Conservation (phyloP, 345 rosid genomes). For the Lagerstroemia speciosa region DNA sequence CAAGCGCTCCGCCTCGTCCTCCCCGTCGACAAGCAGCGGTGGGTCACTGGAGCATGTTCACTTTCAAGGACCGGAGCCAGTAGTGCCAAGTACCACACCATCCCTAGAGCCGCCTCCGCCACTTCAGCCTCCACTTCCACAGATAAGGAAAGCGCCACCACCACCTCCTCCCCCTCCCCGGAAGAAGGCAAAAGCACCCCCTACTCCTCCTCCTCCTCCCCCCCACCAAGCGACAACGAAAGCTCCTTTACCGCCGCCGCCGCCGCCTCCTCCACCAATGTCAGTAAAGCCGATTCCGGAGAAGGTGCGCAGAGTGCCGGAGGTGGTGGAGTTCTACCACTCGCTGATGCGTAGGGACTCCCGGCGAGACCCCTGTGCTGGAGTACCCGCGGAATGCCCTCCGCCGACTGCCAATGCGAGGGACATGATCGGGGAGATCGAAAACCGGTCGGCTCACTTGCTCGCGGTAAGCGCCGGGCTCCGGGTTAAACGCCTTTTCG, state of each 20-base stretch:
- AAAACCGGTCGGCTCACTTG: slow-evolving; percentile 85
- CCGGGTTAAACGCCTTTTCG: not conserved
- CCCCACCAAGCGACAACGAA: not conserved
- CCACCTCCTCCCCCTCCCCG: slow-evolving; percentile 10
- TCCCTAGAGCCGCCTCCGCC: slow-evolving; percentile 17
- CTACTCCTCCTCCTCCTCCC: slow-evolving; percentile 18
- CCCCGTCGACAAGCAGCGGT: slow-evolving; percentile 10
- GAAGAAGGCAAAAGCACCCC: slow-evolving; percentile 37
- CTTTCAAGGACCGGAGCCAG: slow-evolving; percentile 20
- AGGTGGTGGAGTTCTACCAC: slow-evolving; percentile 96
- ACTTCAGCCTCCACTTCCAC: slow-evolving; percentile 3
- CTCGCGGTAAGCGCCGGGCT: slow-evolving; percentile 53
- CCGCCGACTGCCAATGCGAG: slow-evolving; percentile 55
- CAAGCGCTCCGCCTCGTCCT: slow-evolving; percentile 31
- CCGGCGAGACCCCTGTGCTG: slow-evolving; percentile 52
- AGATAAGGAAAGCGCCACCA: slow-evolving; percentile 4
- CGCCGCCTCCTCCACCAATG: slow-evolving; percentile 68
- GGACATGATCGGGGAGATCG: slow-evolving; percentile 98
- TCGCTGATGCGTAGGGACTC: slow-evolving; percentile 89
- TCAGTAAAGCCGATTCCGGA: slow-evolving; percentile 31
- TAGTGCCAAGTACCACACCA: not conserved
- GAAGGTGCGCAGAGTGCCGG: slow-evolving; percentile 84
- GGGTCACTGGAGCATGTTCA: not conserved
- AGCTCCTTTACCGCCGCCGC: slow-evolving; percentile 54
- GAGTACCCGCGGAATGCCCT: slow-evolving; percentile 26